Evolutionary conservation across 2,329 filamentous ascomycete species (phyloP), one percentile per base, ranked within the genome.

Genomic region (Alternaria dauci): DNA sequence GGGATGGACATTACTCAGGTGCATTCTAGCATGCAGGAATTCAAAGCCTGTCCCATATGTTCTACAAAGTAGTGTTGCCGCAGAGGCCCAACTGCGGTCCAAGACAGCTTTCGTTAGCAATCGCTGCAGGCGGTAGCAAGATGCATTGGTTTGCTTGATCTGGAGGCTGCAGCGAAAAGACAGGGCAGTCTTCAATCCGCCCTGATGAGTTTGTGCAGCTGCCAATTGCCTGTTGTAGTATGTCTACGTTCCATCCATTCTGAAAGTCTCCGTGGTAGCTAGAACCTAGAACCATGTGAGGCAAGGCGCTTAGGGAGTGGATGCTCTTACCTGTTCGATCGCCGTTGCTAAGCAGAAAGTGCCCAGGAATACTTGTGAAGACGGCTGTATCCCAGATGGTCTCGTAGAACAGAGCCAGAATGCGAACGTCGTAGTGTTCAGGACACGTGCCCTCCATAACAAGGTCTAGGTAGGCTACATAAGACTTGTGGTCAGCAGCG

Each of bases 321-420:
- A 8, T 32, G 38, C 42, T 62, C 48, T 32, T 62, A 62, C 57
- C 59, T 55, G 55, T 89, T 28, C 87, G 84, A 71, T 97, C 93
- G 62, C 92, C 92, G 69, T 93, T 93, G 48, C 92, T 82, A 50
- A 96, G 80, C 51, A 93, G 83, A 71, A 96, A 97, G 66, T 88
- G 79, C 54, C 93, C 92, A 8, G 84, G 80, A 23, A 85, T 79
- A 58, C 84, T 85, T 26, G 80, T 81, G 78, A 91, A 96, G 1
- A 82, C 83, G 48, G 86, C 78, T 7, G 92, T 95, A 73, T 89
- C 82, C 87, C 89, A 96, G 76, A 96, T 96, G 32, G 90, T 92
- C 82, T 97, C 93, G 76, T 86, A 97, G 78, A 96, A 90, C 46
- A 97, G 84, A 62, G 89, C 89, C 2, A 91, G 88, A 25, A 95